Conservation (phyloP, 345 rosid species). For the Pistacia integerrima region DNA sequence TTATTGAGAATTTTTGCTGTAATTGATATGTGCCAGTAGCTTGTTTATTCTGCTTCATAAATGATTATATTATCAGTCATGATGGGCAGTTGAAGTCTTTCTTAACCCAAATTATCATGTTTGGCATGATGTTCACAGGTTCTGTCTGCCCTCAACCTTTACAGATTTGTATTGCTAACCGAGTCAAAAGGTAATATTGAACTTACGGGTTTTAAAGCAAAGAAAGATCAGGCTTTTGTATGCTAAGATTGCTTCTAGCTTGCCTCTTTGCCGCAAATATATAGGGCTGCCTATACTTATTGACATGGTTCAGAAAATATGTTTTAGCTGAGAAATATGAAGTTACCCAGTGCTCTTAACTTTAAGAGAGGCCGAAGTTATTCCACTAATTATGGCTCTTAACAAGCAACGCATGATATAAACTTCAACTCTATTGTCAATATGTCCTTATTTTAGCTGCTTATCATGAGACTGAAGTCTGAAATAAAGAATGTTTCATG, state of each 20-base stretch:
- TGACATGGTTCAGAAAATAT: background rate
- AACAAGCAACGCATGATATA: too few species aligned
- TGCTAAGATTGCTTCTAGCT: background rate
- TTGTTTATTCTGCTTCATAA: background rate
- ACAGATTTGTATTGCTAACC: conserved; percentile 66
- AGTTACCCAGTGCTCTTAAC: background rate
- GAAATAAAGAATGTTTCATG: too few species aligned
- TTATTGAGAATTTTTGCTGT: background rate
- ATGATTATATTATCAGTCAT: background rate
- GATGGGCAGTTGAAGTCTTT: background rate
- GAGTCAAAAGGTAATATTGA: conserved; percentile 60
- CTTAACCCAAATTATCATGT: background rate
- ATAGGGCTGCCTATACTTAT: background rate
- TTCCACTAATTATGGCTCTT: too few species aligned
- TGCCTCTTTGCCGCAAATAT: background rate
- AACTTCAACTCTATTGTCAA: too few species aligned
- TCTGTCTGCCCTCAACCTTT: conserved; percentile 81
- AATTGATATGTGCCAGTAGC: background rate
- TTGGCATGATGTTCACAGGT: conserved; percentile 49
- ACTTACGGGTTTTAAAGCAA: conserved; percentile 2
- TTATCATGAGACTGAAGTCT: too few species aligned
- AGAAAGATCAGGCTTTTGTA: conserved; percentile 5
- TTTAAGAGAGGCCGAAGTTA: too few species aligned
- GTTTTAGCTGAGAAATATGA: background rate
- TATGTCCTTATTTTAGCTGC: too few species aligned